Percentiles rank a stretch among this genome's conserved stretches.
Evolutionary conservation across 768 basidiomycete species (phyloP).

Genomic region (Pilatotrama ljubarskyi): DNA sequence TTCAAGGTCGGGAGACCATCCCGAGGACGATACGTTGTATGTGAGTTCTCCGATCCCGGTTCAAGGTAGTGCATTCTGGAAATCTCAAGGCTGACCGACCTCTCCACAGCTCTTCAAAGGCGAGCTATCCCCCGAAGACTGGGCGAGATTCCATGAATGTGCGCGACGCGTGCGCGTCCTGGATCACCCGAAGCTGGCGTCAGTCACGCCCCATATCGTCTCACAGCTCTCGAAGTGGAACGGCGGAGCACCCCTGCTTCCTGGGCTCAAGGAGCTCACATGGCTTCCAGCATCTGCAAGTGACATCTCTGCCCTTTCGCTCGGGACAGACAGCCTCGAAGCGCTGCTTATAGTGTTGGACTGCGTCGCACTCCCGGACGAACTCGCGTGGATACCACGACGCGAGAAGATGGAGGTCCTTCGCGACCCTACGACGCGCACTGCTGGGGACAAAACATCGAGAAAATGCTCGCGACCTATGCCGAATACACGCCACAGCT

Average conservation of each 20-base stretch:
- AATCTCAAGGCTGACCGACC: too few species aligned
- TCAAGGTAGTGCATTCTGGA: too few species aligned
- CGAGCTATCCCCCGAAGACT: not conserved
- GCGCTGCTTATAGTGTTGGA: not conserved
- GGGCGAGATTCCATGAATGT: not conserved
- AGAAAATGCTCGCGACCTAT: not conserved
- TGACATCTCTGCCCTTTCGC: not conserved
- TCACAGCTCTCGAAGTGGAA: slow-evolving; percentile 1
- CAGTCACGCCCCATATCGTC: not conserved
- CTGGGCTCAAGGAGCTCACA: not conserved
- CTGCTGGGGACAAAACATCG: not conserved
- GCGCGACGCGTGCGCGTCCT: not conserved
- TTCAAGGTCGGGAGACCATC: not conserved
- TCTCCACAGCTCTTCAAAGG: not conserved
- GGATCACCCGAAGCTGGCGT: not conserved
- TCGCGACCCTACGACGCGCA: not conserved
- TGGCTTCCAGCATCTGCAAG: not conserved
- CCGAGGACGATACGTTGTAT: not conserved
- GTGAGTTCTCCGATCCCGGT: not conserved
- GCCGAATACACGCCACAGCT: not conserved
- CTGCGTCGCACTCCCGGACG: not conserved
- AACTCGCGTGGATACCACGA: not conserved
- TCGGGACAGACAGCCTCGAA: not conserved
- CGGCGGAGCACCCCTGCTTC: not conserved
- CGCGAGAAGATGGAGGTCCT: not conserved